phyloP scores from a whole-genome alignment of 2,329 filamentous ascomycete genomes.

The Rhynchosporium graminicola region DNA sequence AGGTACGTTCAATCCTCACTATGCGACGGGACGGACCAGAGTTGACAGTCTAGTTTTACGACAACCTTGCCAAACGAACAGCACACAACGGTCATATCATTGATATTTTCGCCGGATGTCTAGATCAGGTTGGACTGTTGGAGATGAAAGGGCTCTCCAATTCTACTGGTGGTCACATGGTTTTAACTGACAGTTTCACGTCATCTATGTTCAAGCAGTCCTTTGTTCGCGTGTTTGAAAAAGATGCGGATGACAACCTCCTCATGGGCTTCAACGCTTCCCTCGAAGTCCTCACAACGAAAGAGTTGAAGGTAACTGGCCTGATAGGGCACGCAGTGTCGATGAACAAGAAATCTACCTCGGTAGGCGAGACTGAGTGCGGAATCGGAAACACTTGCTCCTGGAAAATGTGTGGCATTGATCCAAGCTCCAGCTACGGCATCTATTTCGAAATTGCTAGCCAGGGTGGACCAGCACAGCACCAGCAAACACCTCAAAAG shows the following conservation, averaged over 20 bases:
- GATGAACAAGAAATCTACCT: conserved; percentile 96
- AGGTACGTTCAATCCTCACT: conserved; percentile 55
- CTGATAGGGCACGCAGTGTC: conserved; percentile 96
- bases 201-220: conserved; percentile 99
- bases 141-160: conserved; percentile 99
- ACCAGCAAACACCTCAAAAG: conserved; percentile 85
- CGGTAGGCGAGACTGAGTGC: conserved; percentile 95
- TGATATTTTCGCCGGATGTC: conserved; percentile 95
- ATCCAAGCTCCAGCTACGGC: conserved; percentile 89
- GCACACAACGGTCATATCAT: conserved; percentile 97
- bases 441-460: conserved; percentile 98
- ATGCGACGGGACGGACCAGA: background rate
- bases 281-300: conserved; percentile 92
- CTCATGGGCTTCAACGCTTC: conserved; percentile 98
- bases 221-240: conserved; percentile 95
- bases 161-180: conserved; percentile 96
- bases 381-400: conserved; percentile 98
- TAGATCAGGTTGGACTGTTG: conserved; percentile 93
- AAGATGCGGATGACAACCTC: conserved; percentile 91
- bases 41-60: conserved; percentile 72
- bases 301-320: conserved; percentile 96
- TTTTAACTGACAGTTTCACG: conserved; percentile 96
- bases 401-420: conserved; percentile 99
- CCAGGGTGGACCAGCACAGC: conserved; percentile 81
- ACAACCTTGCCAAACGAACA: conserved; percentile 87